Base-by-base conservation (phyloP, 73 alveolate species). In the Paramecium pentaurelia region DNA sequence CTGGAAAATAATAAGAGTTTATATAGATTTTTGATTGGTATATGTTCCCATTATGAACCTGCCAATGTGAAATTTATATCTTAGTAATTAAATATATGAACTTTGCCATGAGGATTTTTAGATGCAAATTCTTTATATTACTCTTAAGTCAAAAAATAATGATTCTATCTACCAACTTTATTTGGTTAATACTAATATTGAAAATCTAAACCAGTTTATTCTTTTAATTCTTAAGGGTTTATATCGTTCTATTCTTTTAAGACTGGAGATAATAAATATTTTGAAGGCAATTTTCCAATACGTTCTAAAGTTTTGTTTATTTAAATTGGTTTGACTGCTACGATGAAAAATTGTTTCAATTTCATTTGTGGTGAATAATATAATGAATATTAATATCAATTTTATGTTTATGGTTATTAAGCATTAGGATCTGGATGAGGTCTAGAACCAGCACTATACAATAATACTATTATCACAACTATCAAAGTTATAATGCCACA, bases 71-170 rank as follows among this genome's bases (percentile, higher is more conserved):
- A 71, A 11, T 89, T 60, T 4, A 83, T 58, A 45, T 71, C 92
- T 40, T 89, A 32, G 25, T 89, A 89, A 22, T 89, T 83, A n/a
- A 89, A 89, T 1, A 89, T 60, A 89, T 89, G 86, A 27, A 89
- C 94, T 89, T 83, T 89, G 2, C 94, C 94, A 80, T 80, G 71
- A 1, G 91, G 91, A 45, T 80, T 60, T 18, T 25, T 49, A 9
- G 28, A 27, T 2, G 75, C 49, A 80, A 32, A 80, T 27, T 80
- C 44, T 11, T 45, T 45, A 9, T 80, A 80, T 27, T 80, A 2
- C 3, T 40, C 18, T 3, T 28, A 14, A n/a, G 45, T 9, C 20
- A 47, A 25, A 25, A 18, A 80, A 14, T 80, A 80, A 47, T 80
- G 77, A 3, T 9, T 8, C 2, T 44, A 7, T 80, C 91, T 80